These are phyloP conservation scores for Aspergillus piperis DNA, from an alignment of 2,329 filamentous ascomycete genomes.

Conservation along the genomic window DNA sequence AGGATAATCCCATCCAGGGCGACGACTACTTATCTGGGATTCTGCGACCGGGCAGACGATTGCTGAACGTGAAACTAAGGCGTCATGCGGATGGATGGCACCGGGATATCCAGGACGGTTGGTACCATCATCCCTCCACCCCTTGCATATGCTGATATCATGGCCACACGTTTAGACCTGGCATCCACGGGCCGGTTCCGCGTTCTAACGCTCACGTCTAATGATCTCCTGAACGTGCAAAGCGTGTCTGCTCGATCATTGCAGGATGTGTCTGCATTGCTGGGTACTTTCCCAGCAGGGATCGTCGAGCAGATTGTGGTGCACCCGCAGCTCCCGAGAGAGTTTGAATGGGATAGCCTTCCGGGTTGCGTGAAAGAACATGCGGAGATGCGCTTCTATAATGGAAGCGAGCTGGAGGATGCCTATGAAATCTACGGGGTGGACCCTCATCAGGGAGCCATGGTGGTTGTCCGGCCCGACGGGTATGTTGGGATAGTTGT, in stretches of 20 bases:
- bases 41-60: constrained; percentile 34
- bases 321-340: constrained; percentile 25
- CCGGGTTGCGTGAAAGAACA: constrained; percentile 29
- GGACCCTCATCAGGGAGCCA: constrained; percentile 25
- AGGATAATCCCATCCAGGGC: constrained; percentile 20
- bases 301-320: constrained; percentile 35
- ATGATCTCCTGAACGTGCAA: constrained; percentile 31
- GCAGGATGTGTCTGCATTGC: constrained; percentile 13
- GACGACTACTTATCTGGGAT: constrained; percentile 34
- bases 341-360: constrained; percentile 34
- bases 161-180: constrained; percentile 26
- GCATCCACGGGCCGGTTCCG: constrained; percentile 36
- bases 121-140: neutral
- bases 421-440: constrained; percentile 38
- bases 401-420: constrained; percentile 32
- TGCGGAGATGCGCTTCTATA: constrained; percentile 36
- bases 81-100: constrained; percentile 37
- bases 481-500: constrained; percentile 34
- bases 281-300: constrained; percentile 24
- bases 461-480: constrained; percentile 39
- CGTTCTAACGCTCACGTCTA: constrained; percentile 33
- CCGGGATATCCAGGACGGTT: constrained; percentile 38
- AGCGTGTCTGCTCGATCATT: constrained; percentile 28
- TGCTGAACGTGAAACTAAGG: constrained; percentile 34
- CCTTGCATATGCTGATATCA: neutral